phyloP scores from a whole-genome alignment of 306 rosid species.

The Trifolium pratense region DNA sequence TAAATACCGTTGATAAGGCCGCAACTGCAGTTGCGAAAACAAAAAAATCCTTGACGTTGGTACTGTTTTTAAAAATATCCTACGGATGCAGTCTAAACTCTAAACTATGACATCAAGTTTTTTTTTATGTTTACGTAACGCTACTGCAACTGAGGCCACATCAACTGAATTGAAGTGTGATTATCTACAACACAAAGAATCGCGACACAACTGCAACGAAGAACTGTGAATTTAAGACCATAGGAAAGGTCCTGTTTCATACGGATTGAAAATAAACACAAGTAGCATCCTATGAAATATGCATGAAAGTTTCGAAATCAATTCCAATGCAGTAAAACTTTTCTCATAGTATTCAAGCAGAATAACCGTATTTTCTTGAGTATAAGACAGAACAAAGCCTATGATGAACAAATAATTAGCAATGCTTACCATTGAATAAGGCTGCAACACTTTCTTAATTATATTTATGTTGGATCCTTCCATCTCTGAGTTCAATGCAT shows the following conservation, averaged over 20 bases:
- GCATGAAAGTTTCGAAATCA: too few relatives aligned
- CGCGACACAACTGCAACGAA: background rate
- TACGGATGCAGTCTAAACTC: background rate
- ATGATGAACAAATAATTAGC: background rate
- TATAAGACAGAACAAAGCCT: background rate
- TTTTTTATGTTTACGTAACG: background rate
- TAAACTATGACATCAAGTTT: background rate
- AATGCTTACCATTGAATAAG: constrained; percentile 47
- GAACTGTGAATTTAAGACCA: background rate
- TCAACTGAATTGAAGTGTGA: background rate
- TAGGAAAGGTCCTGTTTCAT: background rate
- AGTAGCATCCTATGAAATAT: too few relatives aligned
- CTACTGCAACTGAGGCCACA: background rate
- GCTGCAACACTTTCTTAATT: constrained; percentile 45
- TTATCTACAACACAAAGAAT: background rate
- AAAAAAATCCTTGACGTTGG: background rate
- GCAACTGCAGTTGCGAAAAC: background rate
- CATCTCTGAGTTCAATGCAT: constrained; percentile 35
- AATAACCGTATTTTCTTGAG: background rate
- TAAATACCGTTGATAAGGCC: background rate
- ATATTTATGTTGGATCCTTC: constrained; percentile 31
- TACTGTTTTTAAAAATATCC: background rate
- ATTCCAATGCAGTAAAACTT: too few relatives aligned
- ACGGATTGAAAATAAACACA: too few relatives aligned
- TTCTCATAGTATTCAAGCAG: too few relatives aligned